These are phyloP conservation scores for Heliophila coronopifolia DNA, from an alignment of 441 rosid genomes.

Conservation along the genomic window DNA sequence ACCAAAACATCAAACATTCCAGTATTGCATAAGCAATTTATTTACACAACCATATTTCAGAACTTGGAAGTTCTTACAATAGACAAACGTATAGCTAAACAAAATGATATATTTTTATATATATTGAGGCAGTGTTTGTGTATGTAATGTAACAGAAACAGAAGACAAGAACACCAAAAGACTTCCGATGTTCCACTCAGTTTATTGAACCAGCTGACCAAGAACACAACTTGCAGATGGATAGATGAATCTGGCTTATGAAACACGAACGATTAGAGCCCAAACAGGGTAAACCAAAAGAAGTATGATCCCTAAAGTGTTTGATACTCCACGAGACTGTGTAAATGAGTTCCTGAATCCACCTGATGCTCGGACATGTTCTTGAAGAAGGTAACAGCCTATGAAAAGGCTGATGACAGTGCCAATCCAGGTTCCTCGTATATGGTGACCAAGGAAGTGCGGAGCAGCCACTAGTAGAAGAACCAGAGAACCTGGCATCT, in stretches of 20 bases:
- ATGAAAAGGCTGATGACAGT: constrained; percentile 51
- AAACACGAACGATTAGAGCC: constrained; percentile 49
- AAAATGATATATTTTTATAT: neutral
- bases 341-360: constrained; percentile 84
- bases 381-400: constrained; percentile 77
- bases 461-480: constrained; percentile 76
- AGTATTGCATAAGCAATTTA: neutral
- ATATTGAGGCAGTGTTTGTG: constrained; percentile 7
- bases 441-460: constrained; percentile 39
- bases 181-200: neutral
- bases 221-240: constrained; percentile 1
- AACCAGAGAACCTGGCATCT: constrained; percentile 71
- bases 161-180: constrained; percentile 7
- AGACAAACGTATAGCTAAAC: constrained; percentile 18
- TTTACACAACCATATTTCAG: constrained; percentile 1
- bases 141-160: constrained; percentile 7
- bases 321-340: constrained; percentile 64
- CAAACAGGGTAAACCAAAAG: constrained; percentile 72
- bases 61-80: neutral
- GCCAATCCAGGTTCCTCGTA: constrained; percentile 53
- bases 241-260: constrained; percentile 12
- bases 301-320: constrained; percentile 70
- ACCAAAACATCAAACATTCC: constrained; percentile 18
- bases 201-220: constrained; percentile 6
- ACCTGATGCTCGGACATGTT: constrained; percentile 78